A percentile compares a stretch with the other conserved stretches of the same genome.
Conservation (phyloP, 169 alveolate species). For the Plasmodium vivax region DNA sequence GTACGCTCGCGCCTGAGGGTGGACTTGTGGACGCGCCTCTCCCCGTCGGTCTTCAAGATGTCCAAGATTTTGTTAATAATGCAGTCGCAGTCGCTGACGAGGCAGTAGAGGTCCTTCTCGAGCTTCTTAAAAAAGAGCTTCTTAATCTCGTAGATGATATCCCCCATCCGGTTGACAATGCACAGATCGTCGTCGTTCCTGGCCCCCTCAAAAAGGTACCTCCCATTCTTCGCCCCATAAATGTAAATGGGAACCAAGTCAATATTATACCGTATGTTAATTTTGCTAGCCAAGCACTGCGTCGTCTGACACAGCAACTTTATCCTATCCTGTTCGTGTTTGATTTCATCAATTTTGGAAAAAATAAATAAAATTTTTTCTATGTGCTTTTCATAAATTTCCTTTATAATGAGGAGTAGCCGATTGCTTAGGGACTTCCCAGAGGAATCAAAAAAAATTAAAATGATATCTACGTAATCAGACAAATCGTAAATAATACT, state of each 20-base stretch:
- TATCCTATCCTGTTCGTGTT: constrained; percentile 77
- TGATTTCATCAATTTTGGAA: constrained; percentile 81
- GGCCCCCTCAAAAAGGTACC: constrained; percentile 42
- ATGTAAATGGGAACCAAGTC: constrained; percentile 77
- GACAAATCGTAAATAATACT: constrained; percentile 80
- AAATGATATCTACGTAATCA: constrained; percentile 79
- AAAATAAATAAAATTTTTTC: constrained; percentile 76
- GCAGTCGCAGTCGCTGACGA: constrained; percentile 34
- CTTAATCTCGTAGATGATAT: constrained; percentile 51
- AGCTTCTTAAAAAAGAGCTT: constrained; percentile 47
- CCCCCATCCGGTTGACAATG: constrained; percentile 51
- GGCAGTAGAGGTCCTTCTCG: constrained; percentile 52
- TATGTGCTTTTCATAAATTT: constrained; percentile 75
- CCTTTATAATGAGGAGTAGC: constrained; percentile 75
- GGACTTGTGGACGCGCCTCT: constrained; percentile 30
- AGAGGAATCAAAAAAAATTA: constrained; percentile 85
- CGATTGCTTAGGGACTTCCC: constrained; percentile 84
- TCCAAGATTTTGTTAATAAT: constrained; percentile 42
- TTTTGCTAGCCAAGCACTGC: constrained; percentile 74
- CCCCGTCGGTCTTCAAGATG: constrained; percentile 48
- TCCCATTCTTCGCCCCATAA: constrained; percentile 76
- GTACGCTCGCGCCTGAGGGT: constrained; percentile 54
- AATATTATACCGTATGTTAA: constrained; percentile 69
- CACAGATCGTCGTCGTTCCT: constrained; percentile 21
- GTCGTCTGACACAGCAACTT: constrained; percentile 80